Base-by-base conservation (phyloP, 2,329 filamentous ascomycete genomes). In the Berkeleyomyces basicola region DNA sequence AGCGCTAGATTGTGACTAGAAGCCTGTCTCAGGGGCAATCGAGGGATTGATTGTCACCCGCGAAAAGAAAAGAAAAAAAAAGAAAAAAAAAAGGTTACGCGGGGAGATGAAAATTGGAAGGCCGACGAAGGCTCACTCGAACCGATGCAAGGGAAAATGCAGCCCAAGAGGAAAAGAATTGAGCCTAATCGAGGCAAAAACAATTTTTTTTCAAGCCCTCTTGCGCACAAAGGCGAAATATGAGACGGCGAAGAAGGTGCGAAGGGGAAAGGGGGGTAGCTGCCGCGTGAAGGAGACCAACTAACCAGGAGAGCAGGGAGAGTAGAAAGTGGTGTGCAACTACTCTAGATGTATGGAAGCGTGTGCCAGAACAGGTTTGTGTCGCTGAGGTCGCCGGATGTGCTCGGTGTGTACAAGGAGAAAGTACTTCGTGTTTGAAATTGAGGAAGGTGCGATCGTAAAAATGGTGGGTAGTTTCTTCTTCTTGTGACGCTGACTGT, bases 81-180 rank as follows among this genome's bases (percentile, higher is more conserved):
- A 61, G n/a, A 66, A 58, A 49, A 63, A 58, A 59, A 63, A 37
- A 58, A 58, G 59, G 42, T 39, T 11, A 44, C 62, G 33, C 10
- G 5, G 37, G 43, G n/a, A 42, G 40, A 59, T 43, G 62, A 64
- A 59, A 62, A 23, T 23, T 23, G 23, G 23, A 51, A 58, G 16
- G 16, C 10, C 31, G 43, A 31, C 61, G 37, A 23, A 23, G 23
- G 23, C 23, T 23, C 23, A 23, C 23, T 23, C 23, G 23, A 44
- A 23, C 39, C 14, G 40, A 59, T 43, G 49, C 44, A 55, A 55
- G 36, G 42, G 31, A 37, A 51, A 37, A 40, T n/a, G 33, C 47
- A 57, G 57, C 9, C 16, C 43, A 47, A 42, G 3, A 46, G 40
- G 57, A 51, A 43, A 11, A 46, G n/a, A 59, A 44, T 14, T 16